These are phyloP conservation scores for Teratosphaeria viscida DNA, from an alignment of 2,329 filamentous ascomycete genomes.

Conservation along the genomic window DNA sequence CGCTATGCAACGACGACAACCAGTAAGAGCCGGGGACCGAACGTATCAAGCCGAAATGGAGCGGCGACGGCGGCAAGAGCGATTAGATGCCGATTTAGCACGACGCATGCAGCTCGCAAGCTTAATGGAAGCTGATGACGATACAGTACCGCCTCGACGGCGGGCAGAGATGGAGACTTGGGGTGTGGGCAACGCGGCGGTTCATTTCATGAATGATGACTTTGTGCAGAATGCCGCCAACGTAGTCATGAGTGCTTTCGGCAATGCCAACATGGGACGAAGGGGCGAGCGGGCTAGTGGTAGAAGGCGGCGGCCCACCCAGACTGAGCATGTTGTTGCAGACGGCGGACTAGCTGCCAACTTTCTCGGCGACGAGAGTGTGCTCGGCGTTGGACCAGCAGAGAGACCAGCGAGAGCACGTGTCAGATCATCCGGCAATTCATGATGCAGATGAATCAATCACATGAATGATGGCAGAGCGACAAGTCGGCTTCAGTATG, in stretches of 20 bases:
- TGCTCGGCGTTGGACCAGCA: slow-evolving; percentile 14
- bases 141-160: slow-evolving; percentile 26
- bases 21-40: slow-evolving; percentile 22
- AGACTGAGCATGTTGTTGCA: slow-evolving; percentile 6
- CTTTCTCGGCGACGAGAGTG: slow-evolving; percentile 26
- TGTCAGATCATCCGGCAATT: not conserved
- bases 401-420: not conserved
- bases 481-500: too few relatives aligned
- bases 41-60: slow-evolving; percentile 29
- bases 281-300: slow-evolving; percentile 22
- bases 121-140: slow-evolving; percentile 21
- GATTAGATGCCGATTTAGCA: slow-evolving; percentile 40
- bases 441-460: not conserved
- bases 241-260: slow-evolving; percentile 23
- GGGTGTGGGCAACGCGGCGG: slow-evolving; percentile 42
- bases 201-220: slow-evolving; percentile 53
- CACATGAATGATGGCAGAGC: not conserved
- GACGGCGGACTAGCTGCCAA: slow-evolving; percentile 20
- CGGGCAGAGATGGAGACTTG: slow-evolving; percentile 17
- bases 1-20: slow-evolving; percentile 19
- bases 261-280: slow-evolving; percentile 21
- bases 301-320: slow-evolving; percentile 14
- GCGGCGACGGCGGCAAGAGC: slow-evolving; percentile 34
- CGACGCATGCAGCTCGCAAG: slow-evolving; percentile 40
- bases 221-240: slow-evolving; percentile 32